Evolutionary conservation across 805 yeast genomes (phyloP), one percentile per base, ranked within the genome.

Genomic region (Candida corydali): DNA sequence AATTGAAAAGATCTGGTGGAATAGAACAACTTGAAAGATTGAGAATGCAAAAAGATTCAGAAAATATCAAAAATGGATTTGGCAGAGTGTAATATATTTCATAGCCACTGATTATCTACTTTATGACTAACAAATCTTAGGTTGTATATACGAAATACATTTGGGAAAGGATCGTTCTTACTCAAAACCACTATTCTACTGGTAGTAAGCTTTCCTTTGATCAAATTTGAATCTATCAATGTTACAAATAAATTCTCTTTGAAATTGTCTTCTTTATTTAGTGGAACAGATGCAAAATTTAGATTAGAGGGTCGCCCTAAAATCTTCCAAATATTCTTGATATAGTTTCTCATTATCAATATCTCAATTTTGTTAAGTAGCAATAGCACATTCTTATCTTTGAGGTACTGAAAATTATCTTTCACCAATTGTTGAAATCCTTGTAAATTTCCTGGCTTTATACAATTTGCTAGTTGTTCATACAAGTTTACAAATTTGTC

Each of bases 1-100:
- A 73, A 52, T 67, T 91, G 40, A 86, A 85, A 52, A 82, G 78
- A 44, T 76, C 88, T 14, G 97, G 97, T 5, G 97, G 98, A 1
- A 74, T 88, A 15, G 94, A 85, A 43, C 97, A 87, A 49, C 65
- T 86, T 15, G 98, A 91, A 48, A 68, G 86, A 41, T 46, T 69
- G 33, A 69, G 96, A 40, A 70, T 67, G 46, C 62, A 71, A 42
- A 80, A 85, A 45, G 94, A 87, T 58, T 78, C 73, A 37, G 81
- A 81, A 46, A 84, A 84, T 49, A 61, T 87, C 42, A 78, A 79
- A 48, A 73, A 59, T 41, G 51, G 59, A 4, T 55, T 62, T 37
- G 67, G 68, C 4, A 39, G 58, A 14, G 41, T 61, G 17, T 62
- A n/a, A n/a, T n/a, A n/a, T n/a, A n/a, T n/a, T n/a, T n/a, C n/a